phyloP scores from a whole-genome alignment of 1,139 yeast species.

The Yamadazyma diospyri region DNA sequence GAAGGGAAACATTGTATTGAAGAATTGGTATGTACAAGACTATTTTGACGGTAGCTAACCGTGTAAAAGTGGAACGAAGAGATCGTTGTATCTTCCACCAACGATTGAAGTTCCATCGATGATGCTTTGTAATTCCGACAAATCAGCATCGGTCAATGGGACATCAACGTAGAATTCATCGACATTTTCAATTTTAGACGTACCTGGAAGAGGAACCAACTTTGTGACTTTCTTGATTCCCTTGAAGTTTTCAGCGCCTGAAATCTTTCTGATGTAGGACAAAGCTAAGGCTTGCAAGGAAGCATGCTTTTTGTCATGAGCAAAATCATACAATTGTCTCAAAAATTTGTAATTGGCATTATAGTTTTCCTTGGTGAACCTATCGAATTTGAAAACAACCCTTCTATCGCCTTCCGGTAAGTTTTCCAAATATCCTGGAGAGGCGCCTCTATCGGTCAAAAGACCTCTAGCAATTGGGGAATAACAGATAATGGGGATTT shows the following conservation, averaged over 20 bases:
- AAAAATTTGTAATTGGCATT: conserved; percentile 44
- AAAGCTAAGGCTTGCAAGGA: conserved; percentile 67
- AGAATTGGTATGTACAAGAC: too few species aligned
- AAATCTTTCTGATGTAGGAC: conserved; percentile 59
- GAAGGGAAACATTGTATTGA: too few species aligned
- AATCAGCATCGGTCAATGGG: conserved; percentile 49
- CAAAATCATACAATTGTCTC: conserved; percentile 43
- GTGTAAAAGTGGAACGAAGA: background rate
- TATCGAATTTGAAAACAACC: conserved; percentile 26
- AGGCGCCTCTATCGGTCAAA: conserved; percentile 55
- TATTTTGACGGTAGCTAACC: conserved; percentile 1
- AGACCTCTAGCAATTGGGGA: conserved; percentile 82
- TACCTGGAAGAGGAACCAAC: conserved; percentile 75
- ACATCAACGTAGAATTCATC: conserved; percentile 50
- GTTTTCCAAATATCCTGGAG: conserved; percentile 24
- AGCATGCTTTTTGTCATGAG: conserved; percentile 45
- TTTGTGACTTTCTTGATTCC: conserved; percentile 45
- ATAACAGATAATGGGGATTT: conserved; percentile 69
- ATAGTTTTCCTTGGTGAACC: conserved; percentile 52
- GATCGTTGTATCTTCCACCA: conserved; percentile 16
- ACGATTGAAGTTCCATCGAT: conserved; percentile 14
- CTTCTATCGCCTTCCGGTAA: conserved; percentile 5
- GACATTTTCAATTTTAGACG: conserved; percentile 54
- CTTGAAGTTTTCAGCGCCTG: conserved; percentile 23
- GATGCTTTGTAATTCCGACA: conserved; percentile 45